Conservation (phyloP, 148 eudicot species). For the Vaccinium macrocarpon region DNA sequence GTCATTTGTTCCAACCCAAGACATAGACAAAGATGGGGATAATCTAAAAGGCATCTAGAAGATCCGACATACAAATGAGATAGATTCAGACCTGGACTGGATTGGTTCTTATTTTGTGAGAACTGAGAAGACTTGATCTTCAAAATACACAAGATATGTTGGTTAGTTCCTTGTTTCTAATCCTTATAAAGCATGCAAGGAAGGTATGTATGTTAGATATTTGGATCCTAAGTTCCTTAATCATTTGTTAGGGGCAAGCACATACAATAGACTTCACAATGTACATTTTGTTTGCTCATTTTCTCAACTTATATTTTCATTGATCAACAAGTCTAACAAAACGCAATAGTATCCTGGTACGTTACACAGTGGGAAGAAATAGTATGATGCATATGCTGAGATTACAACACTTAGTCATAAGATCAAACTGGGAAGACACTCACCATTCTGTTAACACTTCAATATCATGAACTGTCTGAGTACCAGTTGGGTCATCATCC, state of each 20-base stretch:
- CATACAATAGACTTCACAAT: not conserved
- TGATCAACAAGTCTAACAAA: not conserved
- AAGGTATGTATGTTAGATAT: not conserved
- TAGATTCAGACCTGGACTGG: not conserved
- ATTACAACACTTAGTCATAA: not conserved
- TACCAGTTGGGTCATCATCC: constrained; percentile 99
- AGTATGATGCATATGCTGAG: not conserved
- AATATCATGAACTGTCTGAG: constrained; percentile 97
- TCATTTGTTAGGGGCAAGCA: not conserved
- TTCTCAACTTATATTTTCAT: not conserved
- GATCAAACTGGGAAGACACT: constrained; percentile 14
- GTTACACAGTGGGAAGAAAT: not conserved
- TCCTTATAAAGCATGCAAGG: not conserved
- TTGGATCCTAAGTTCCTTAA: not conserved
- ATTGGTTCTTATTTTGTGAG: not conserved
- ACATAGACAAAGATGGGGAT: not conserved
- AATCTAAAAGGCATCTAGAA: not conserved
- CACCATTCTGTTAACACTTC: constrained; percentile 97
- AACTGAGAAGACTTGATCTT: not conserved
- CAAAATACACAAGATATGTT: not conserved
- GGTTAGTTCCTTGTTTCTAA: not conserved
- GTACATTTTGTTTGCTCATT: not conserved
- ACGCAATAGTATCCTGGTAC: not conserved
- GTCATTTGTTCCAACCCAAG: not conserved
- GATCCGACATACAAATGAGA: not conserved